These are phyloP conservation scores for Colletotrichum spaethianum DNA, from an alignment of 2,329 filamentous ascomycete species.

Conservation along the genomic window DNA sequence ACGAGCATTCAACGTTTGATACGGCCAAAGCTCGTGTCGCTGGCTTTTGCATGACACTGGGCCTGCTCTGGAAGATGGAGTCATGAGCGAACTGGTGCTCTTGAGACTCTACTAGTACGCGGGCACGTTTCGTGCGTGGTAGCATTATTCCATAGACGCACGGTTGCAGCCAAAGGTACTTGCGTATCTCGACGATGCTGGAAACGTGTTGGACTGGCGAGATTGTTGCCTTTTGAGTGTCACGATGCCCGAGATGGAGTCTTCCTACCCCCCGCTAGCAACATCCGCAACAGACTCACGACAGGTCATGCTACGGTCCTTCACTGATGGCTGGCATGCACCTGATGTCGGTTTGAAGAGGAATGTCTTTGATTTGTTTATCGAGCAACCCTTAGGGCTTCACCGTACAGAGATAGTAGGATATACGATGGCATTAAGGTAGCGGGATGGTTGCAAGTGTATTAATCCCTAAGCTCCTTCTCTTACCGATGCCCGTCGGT, in stretches of 20 bases:
- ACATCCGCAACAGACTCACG: background rate
- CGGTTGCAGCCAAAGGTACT: background rate
- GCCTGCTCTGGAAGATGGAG: background rate
- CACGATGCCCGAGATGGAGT: background rate
- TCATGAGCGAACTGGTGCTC: background rate
- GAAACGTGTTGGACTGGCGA: background rate
- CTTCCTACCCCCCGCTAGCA: background rate
- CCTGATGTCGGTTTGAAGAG: too few species aligned
- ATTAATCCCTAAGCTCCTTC: background rate
- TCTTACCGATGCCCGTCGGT: background rate
- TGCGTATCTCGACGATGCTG: background rate
- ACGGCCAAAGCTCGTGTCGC: background rate
- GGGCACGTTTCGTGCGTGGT: background rate
- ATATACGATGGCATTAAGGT: background rate
- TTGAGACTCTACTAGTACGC: background rate
- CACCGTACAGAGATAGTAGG: background rate
- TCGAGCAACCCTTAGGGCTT: background rate
- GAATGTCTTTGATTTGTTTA: background rate
- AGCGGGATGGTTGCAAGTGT: background rate
- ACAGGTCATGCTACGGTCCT: background rate
- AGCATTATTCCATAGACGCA: background rate
- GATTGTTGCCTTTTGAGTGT: background rate
- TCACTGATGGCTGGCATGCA: background rate
- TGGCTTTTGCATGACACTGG: background rate
- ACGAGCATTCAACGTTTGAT: background rate